Conservation (phyloP, 1,139 yeast genomes). For the Taiozyma sp. region DNA sequence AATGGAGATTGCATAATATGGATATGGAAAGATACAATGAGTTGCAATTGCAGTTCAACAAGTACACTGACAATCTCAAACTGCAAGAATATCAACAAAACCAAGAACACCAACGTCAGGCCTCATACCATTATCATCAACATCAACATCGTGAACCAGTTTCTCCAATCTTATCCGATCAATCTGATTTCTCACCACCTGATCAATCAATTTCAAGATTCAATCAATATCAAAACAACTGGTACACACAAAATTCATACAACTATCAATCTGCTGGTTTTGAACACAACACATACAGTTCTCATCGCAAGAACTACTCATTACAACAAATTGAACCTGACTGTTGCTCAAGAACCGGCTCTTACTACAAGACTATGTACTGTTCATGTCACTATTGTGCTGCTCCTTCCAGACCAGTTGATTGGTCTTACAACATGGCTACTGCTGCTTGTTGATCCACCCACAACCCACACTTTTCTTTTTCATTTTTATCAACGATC, state of each 20-base stretch:
- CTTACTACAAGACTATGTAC: constrained; percentile 15
- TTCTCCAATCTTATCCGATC: constrained; percentile 16
- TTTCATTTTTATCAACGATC: neutral
- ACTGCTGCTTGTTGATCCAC: constrained; percentile 11
- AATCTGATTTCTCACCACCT: constrained; percentile 17
- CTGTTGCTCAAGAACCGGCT: constrained; percentile 21
- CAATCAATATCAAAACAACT: constrained; percentile 4
- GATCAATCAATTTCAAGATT: constrained; percentile 8
- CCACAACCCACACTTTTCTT: neutral
- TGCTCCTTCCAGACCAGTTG: constrained; percentile 15
- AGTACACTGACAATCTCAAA: constrained; percentile 18
- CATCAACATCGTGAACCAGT: constrained; percentile 13
- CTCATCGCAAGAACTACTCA: constrained; percentile 16
- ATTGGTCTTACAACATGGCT: constrained; percentile 20
- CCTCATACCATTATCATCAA: constrained; percentile 10
- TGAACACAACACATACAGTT: constrained; percentile 1
- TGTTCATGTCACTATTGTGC: constrained; percentile 22
- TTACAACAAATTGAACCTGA: constrained; percentile 17
- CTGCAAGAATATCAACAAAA: constrained; percentile 14
- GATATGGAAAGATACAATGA: constrained; percentile 21
- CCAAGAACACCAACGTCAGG: constrained; percentile 10
- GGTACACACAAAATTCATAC: constrained; percentile 6
- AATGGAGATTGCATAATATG: constrained; percentile 30
- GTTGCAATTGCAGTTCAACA: constrained; percentile 18
- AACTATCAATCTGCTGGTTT: constrained; percentile 14